These are phyloP conservation scores for Phytophthora cryptogea DNA, from an alignment of 352 stramenopile species.

Conservation along the genomic window DNA sequence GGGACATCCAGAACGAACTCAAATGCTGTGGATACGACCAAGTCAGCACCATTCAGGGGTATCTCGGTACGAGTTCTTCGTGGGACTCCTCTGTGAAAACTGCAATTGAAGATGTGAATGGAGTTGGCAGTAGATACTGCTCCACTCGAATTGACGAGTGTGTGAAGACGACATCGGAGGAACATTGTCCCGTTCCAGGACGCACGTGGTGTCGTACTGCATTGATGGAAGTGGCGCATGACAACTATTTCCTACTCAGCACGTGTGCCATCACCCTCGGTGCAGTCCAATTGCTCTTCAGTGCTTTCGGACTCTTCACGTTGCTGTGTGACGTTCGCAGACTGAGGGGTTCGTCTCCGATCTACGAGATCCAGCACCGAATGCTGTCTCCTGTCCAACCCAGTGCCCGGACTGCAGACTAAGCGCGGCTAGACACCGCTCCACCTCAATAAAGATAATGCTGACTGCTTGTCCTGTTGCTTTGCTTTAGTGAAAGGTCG, in stretches of 20 bases:
- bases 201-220: constrained; percentile 52
- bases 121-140: constrained; percentile 46
- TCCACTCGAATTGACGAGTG: constrained; percentile 18
- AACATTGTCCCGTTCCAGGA: constrained; percentile 43
- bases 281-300: constrained; percentile 48
- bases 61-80: constrained; percentile 23
- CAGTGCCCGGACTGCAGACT: constrained; percentile 4
- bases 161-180: constrained; percentile 27
- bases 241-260: constrained; percentile 54
- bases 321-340: constrained; percentile 66
- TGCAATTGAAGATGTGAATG: constrained; percentile 45
- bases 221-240: constrained; percentile 48
- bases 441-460: constrained; percentile 8
- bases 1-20: constrained; percentile 48
- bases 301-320: constrained; percentile 55
- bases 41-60: constrained; percentile 13
- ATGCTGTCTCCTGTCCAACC: constrained; percentile 33
- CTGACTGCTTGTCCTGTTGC: constrained; percentile 7
- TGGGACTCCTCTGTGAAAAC: constrained; percentile 45
- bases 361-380: constrained; percentile 36
- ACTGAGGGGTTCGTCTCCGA: constrained; percentile 40
- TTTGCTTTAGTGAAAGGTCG: constrained; percentile 28
- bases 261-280: constrained; percentile 52
- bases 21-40: constrained; percentile 62
- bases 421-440: constrained; percentile 3